A percentile compares a stretch with the other conserved stretches of the same genome.
Evolutionary conservation across 306 rosid genomes (phyloP).

Genomic region (Dalbergia cultrata): DNA sequence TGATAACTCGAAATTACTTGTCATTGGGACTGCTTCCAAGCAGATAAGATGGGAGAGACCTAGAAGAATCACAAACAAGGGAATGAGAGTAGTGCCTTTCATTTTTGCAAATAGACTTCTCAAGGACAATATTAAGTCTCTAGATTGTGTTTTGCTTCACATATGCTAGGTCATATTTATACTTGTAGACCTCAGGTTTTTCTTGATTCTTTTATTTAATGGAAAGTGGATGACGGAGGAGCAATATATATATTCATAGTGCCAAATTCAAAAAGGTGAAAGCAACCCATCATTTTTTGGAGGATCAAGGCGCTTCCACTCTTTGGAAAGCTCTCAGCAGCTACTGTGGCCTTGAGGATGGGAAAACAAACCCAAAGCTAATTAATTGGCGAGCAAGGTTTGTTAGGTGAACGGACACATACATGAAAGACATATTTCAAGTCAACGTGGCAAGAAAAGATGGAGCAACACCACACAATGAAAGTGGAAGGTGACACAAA

Average conservation of each 20-base stretch:
- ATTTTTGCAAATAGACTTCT: constrained; percentile 42
- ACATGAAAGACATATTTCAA: constrained; percentile 22
- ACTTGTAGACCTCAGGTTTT: constrained; percentile 49
- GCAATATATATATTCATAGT: constrained; percentile 22
- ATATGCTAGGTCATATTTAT: constrained; percentile 63
- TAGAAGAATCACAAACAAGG: constrained; percentile 62
- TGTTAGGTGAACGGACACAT: constrained; percentile 34
- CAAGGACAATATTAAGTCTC: constrained; percentile 34
- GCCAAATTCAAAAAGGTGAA: constrained; percentile 59
- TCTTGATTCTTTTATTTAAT: constrained; percentile 15
- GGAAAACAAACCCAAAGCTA: constrained; percentile 25
- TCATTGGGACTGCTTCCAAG: constrained; percentile 76
- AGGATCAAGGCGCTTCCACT: constrained; percentile 51
- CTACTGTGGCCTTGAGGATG: constrained; percentile 44
- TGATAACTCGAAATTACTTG: constrained; percentile 57
- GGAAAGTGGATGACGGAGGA: constrained; percentile 38
- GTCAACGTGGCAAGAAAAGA: constrained; percentile 43
- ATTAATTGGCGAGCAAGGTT: constrained; percentile 18
- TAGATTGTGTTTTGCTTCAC: constrained; percentile 41
- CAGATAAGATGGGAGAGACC: constrained; percentile 61
- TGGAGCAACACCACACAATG: constrained; percentile 38
- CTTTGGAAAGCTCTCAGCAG: constrained; percentile 39
- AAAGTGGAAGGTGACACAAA: constrained; percentile 71
- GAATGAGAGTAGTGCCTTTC: constrained; percentile 58
- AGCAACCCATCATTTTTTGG: constrained; percentile 52